Evolutionary conservation across 1,284 basidiomycete genomes (phyloP), one percentile per base, ranked within the genome.

Genomic region (Taiwanofungus camphoratus): DNA sequence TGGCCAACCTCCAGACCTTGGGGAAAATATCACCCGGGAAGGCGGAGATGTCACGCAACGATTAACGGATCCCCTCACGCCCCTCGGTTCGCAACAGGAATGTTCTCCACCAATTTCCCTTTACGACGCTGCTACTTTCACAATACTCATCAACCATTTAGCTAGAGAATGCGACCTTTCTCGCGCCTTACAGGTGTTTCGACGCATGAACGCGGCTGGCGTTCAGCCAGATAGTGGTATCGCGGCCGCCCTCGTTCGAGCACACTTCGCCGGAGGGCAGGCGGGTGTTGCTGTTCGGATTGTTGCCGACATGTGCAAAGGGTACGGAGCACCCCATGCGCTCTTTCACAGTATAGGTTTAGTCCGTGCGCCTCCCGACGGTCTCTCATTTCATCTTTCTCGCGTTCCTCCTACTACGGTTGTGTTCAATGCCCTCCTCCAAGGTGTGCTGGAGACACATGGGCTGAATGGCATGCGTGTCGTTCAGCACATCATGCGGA

Each of bases 61-160:
- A n/a, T n/a, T n/a, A n/a, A n/a, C n/a, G n/a, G n/a, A n/a, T n/a
- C n/a, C n/a, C n/a, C n/a, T n/a, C n/a, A n/a, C n/a, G n/a, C 21
- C 44, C 30, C 42, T 33, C 15, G 35, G 6, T 21, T 37, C 11
- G 15, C 31, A 35, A 21, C 21, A 8, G n/a, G 21, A 16, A 21
- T 30, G 11, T 26, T 31, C 22, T 12, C 22, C 26, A 15, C 29
- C 6, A 32, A 16, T 13, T 34, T 48, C 26, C 36, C 26, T 29
- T 41, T 75, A 22, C 15, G 73, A 83, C 52, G 67, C 72, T 5
- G 66, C 68, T 8, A 88, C 85, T 2, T 84, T 77, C 62, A 74
- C 76, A 8, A 74, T 82, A 23, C 68, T 85, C 48, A 73, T 87
- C 56, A 73, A 79, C 53, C 69, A 78, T 50, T 59, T 79, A 39